Evolutionary conservation across 2,329 filamentous ascomycete genomes (phyloP), one percentile per base, ranked within the genome.

Genomic region (Apiospora rasikravindrae): DNA sequence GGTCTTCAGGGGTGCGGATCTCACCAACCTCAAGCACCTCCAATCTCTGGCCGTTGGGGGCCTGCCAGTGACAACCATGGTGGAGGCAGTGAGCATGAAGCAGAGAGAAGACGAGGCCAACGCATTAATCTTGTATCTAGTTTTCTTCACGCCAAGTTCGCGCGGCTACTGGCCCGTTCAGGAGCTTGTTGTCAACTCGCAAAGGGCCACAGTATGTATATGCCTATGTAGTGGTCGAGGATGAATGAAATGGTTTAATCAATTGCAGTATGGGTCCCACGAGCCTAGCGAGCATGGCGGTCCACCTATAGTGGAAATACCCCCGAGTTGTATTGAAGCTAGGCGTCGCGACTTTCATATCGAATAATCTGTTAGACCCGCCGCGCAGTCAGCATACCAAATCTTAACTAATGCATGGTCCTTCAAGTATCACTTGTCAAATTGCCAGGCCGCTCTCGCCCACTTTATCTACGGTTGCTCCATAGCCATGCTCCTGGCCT

Each of bases 241-340:
- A 37, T 7, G 33, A 37, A 37, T 7, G 33, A 37, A 37, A 37
- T 37, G 33, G 33, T 37, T 37, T 37, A 37, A 37, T 37, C 33
- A 37, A 37, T 37, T 7, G 33, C 33, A 37, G 33, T 37, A 37
- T 37, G 33, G 33, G 33, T 37, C 33, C 5, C 33, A 37, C 33
- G 33, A 37, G 5, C 33, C 33, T 37, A 37, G 33, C 33, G 33
- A 64, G 57, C 57, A 64, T 64, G 57, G 33, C 19, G 57, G 57
- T 14, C 33, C 57, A 64, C 22, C 57, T 14, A 14, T n/a, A 64
- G 29, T 64, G 57, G 57, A 64, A 64, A 64, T 64, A 40, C 57
- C 57, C 57, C 57, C 57, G 57, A 64, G 57, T 64, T n/a, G 33
- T 64, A 64, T 64, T 64, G 57, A 29, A 40, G 57, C 57, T 64